These are phyloP conservation scores for Podospora appendiculata DNA, from an alignment of 495 filamentous ascomycete species.

Conservation along the genomic window DNA sequence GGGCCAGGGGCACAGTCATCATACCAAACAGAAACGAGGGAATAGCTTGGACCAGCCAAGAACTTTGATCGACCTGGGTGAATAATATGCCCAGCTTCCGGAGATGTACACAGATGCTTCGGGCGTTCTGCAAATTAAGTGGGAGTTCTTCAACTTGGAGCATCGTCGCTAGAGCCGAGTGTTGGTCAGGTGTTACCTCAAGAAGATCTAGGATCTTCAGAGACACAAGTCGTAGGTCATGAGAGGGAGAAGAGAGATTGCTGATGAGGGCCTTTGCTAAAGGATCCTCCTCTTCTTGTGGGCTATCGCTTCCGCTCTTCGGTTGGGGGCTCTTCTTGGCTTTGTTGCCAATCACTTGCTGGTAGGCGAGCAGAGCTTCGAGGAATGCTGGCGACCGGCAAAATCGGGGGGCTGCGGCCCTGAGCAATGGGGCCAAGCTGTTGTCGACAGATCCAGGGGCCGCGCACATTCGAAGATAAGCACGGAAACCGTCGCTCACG, in stretches of 20 bases:
- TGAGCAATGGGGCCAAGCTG: slow-evolving; percentile 49
- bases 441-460: slow-evolving; percentile 41
- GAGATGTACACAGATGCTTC: slow-evolving; percentile 73
- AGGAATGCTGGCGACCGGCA: slow-evolving; percentile 58
- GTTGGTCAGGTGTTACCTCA: slow-evolving; percentile 23
- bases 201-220: slow-evolving; percentile 58
- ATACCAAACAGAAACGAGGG: slow-evolving; percentile 84
- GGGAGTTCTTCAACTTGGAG: slow-evolving; percentile 71
- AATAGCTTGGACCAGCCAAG: slow-evolving; percentile 63
- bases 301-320: slow-evolving; percentile 25
- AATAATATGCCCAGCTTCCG: slow-evolving; percentile 61
- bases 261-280: slow-evolving; percentile 56
- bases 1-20: slow-evolving; percentile 72
- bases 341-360: slow-evolving; percentile 39
- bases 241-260: slow-evolving; percentile 66
- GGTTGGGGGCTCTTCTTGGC: slow-evolving; percentile 16
- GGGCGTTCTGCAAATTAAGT: slow-evolving; percentile 62
- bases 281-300: slow-evolving; percentile 40
- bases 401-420: slow-evolving; percentile 52
- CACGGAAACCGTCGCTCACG: slow-evolving; percentile 46
- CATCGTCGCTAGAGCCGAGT: slow-evolving; percentile 45
- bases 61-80: slow-evolving; percentile 46
- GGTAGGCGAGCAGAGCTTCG: slow-evolving; percentile 54
- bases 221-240: slow-evolving; percentile 60
- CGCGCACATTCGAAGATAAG: slow-evolving; percentile 45